Conservation (phyloP, 768 basidiomycete genomes). For the Amyloporia xantha region DNA sequence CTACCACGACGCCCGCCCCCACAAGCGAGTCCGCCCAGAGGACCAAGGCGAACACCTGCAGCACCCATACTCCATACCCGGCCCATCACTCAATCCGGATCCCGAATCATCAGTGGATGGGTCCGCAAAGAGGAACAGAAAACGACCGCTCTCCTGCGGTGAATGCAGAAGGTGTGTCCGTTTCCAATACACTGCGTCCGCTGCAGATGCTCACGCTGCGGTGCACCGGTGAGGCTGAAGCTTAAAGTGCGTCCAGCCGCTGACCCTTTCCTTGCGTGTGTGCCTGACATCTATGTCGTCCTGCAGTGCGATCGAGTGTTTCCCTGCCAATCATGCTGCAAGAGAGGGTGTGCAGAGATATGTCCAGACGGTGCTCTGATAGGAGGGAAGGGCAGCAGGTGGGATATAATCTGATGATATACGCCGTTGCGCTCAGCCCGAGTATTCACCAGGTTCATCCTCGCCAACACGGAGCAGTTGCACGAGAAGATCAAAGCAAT, state of each 20-base stretch:
- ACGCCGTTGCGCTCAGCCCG: constrained; percentile 51
- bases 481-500: constrained; percentile 64
- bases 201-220: neutral
- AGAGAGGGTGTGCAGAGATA: constrained; percentile 28
- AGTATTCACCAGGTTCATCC: constrained; percentile 46
- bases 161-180: constrained; percentile 56
- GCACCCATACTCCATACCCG: constrained; percentile 12
- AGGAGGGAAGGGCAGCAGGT: constrained; percentile 74
- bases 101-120: constrained; percentile 17
- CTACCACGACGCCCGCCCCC: constrained; percentile 15
- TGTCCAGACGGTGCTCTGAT: constrained; percentile 47
- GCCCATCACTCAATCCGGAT: constrained; percentile 18
- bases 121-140: constrained; percentile 25
- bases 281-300: constrained; percentile 51
- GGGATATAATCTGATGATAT: constrained; percentile 7
- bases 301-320: constrained; percentile 51
- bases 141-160: constrained; percentile 53
- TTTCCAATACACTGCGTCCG: neutral
- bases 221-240: constrained; percentile 43
- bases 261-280: constrained; percentile 44
- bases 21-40: constrained; percentile 17
- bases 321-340: constrained; percentile 42
- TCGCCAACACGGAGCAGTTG: constrained; percentile 65
- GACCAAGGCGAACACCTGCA: constrained; percentile 12
- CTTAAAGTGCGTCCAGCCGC: constrained; percentile 43